Evolutionary conservation across 2,329 filamentous ascomycete genomes (phyloP), one percentile per base, ranked within the genome.

Genomic region (Cucurbitaria berberidis): DNA sequence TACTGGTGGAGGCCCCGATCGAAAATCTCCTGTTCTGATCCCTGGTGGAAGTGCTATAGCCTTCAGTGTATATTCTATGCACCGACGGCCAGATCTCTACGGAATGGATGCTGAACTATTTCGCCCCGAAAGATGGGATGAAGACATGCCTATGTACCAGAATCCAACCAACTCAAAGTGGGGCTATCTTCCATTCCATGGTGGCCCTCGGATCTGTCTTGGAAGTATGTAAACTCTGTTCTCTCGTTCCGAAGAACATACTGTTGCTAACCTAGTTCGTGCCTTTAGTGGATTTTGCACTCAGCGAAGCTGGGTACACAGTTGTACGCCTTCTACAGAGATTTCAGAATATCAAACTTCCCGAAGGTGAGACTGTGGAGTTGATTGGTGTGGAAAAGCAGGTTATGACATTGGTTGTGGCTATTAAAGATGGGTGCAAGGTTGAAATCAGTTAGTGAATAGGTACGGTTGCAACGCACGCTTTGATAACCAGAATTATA

Each of bases 1-100:
- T 1, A 43, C 48, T 1, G 70, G 70, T 19, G 71, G 70, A 1
- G 71, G 71, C 1, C 26, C 45, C 2, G 57, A 67, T 18, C 63
- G 67, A 5, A 55, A 21, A 0, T 29, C 54, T 15, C 72, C 72
- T 0, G 41, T 74, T 2, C 60, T 64, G 16, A 55, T 74, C 1
- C 53, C 51, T 6, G 53, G 55, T 3, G 63, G 60, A 0, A 53
- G 48, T 3, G 38, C 49, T 16, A 53, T 60, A 13, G 47, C 42
- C 4, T 66, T 59, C 24, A 51, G 38, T 6, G 40, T 62, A 0
- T 57, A 57, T 40, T 49, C 55, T 10, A 58, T 69, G 34, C 67
- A 71, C 8, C 42, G 63, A 21, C 53, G 53, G 3, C 40, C 55
- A 3, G 66, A 69, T 7, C 15, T 64, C 6, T 70, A 48, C 36